These are phyloP conservation scores for Mucor circinelloides DNA, from an alignment of 371 early-diverging fungal species.

Conservation along the genomic window DNA sequence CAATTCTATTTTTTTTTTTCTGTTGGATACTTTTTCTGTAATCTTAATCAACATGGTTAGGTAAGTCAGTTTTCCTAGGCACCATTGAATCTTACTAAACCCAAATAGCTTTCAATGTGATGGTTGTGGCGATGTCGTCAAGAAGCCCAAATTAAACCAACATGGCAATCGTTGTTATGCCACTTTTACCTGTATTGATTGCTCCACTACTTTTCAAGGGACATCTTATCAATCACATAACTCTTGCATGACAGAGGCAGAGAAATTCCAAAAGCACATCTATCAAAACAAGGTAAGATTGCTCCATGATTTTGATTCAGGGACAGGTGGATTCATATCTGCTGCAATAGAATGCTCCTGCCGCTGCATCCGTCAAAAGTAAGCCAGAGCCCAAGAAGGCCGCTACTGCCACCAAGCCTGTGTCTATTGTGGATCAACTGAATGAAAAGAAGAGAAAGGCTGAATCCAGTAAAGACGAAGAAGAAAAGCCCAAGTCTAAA, in stretches of 20 bases:
- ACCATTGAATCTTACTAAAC: not conserved
- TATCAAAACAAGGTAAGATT: constrained; percentile 56
- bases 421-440: constrained; percentile 66
- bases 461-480: constrained; percentile 20
- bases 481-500: constrained; percentile 25
- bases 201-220: constrained; percentile 84
- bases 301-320: not conserved
- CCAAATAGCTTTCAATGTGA: constrained; percentile 77
- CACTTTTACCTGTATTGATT: constrained; percentile 90
- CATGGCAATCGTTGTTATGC: constrained; percentile 86
- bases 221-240: constrained; percentile 78
- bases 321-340: not conserved
- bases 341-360: not conserved
- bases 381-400: constrained; percentile 29
- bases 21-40: not conserved
- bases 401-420: constrained; percentile 27
- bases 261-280: constrained; percentile 83
- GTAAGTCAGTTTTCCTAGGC: not conserved
- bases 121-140: constrained; percentile 87
- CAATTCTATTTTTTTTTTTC: not conserved
- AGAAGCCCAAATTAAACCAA: constrained; percentile 88
- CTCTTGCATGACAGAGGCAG: constrained; percentile 87
- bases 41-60: not conserved
- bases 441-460: constrained; percentile 53
- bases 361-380: constrained; percentile 13